Conservation (phyloP, 116 monocot genomes). For the Papilionanthe hybrid region DNA sequence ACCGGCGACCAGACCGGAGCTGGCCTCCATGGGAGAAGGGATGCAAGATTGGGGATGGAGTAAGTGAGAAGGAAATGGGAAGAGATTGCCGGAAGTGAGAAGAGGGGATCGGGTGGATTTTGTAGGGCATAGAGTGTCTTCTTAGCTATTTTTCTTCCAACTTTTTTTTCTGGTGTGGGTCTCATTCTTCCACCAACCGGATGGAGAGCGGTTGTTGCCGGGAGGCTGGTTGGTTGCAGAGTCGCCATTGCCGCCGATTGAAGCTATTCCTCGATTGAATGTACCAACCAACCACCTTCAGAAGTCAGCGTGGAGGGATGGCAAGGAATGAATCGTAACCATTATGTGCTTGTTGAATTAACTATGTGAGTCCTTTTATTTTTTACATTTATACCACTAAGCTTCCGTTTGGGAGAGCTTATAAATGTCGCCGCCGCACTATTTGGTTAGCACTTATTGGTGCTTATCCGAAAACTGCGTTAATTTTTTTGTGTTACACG, state of each 20-base stretch:
- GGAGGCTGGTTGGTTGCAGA: conserved; percentile 56
- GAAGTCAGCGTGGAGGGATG: neutral
- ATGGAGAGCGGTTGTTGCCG: conserved; percentile 10
- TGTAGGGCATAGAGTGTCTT: conserved; percentile 11
- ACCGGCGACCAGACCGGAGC: conserved; percentile 86
- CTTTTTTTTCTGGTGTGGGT: conserved; percentile 15
- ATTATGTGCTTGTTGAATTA: neutral
- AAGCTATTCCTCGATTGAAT: conserved; percentile 39
- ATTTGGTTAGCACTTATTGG: no score
- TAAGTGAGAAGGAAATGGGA: neutral
- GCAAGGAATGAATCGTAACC: conserved; percentile 10
- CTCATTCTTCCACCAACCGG: conserved; percentile 37
- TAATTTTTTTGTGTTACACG: no score
- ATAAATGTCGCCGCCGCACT: no score
- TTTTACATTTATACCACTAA: no score
- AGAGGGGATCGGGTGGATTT: conserved; percentile 7
- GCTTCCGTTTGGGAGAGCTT: no score
- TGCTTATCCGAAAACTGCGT: no score
- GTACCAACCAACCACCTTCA: conserved; percentile 2
- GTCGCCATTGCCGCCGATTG: conserved; percentile 74
- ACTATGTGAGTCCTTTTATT: no score
- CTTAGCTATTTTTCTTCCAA: neutral
- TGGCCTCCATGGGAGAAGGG: conserved; percentile 64
- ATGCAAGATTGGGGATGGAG: neutral
- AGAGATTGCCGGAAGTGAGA: neutral